Evolutionary conservation across 768 basidiomycete genomes (phyloP).

Genomic region (Panellus pusillus): DNA sequence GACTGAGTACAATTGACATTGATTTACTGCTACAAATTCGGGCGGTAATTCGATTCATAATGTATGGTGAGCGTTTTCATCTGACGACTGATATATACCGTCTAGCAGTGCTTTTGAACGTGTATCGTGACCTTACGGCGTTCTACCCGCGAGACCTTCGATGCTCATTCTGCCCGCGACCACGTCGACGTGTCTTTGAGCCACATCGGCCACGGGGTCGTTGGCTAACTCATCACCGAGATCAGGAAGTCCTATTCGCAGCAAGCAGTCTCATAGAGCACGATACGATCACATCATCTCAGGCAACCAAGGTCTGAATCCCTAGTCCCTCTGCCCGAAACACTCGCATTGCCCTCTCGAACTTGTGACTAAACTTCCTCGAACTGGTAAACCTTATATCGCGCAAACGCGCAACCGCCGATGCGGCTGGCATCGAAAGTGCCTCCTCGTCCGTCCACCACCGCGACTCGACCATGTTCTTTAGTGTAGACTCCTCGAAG

Average conservation of each 20-base stretch:
- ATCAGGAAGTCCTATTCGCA: too few relatives aligned
- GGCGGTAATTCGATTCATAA: too few relatives aligned
- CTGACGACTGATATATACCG: too few relatives aligned
- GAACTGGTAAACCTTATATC: slow-evolving; percentile 10
- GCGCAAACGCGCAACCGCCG: slow-evolving; percentile 4
- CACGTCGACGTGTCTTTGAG: too few relatives aligned
- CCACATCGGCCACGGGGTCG: too few relatives aligned
- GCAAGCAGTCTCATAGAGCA: too few relatives aligned
- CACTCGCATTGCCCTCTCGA: slow-evolving; percentile 12
- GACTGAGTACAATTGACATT: background rate
- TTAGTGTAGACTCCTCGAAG: slow-evolving; percentile 13
- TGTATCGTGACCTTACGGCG: too few relatives aligned
- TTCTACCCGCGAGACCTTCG: background rate
- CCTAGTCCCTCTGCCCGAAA: slow-evolving; percentile 10
- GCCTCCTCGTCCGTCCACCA: slow-evolving; percentile 17
- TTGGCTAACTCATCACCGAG: too few relatives aligned
- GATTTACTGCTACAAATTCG: too few relatives aligned
- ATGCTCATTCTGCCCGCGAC: background rate
- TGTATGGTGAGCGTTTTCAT: too few relatives aligned
- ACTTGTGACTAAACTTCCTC: slow-evolving; percentile 10
- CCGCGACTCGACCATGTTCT: slow-evolving; percentile 15
- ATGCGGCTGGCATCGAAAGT: slow-evolving; percentile 6
- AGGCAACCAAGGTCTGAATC: background rate
- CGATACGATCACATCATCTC: too few relatives aligned
- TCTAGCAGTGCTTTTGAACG: too few relatives aligned